phyloP scores from a whole-genome alignment of 169 alveolate species.

The Plasmodium billcollinsi region DNA sequence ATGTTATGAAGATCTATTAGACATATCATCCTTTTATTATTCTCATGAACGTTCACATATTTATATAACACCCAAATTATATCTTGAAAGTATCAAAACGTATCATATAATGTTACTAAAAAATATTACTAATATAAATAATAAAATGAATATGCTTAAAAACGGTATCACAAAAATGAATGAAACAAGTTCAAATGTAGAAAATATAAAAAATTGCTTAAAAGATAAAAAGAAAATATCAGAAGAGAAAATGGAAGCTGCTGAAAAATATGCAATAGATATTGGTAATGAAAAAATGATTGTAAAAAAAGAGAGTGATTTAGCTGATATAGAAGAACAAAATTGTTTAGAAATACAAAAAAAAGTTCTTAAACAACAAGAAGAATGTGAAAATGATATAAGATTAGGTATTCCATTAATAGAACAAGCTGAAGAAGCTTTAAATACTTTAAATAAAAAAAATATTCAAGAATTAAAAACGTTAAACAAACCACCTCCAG shows the following conservation, averaged over 20 bases:
- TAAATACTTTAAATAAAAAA: conserved; percentile 93
- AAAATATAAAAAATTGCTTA: conserved; percentile 90
- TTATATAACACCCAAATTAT: conserved; percentile 96
- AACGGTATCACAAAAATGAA: conserved; percentile 57
- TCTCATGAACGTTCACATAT: conserved; percentile 92
- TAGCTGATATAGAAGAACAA: conserved; percentile 93
- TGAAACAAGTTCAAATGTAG: conserved; percentile 82
- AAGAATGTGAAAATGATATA: conserved; percentile 92
- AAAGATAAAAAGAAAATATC: conserved; percentile 92
- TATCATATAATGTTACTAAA: conserved; percentile 92
- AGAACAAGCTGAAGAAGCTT: conserved; percentile 93
- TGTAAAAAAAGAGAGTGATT: conserved; percentile 92
- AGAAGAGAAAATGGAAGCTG: conserved; percentile 94
- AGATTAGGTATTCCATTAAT: conserved; percentile 95
- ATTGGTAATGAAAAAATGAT: conserved; percentile 94
- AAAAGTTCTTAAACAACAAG: conserved; percentile 90
- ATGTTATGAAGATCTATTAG: conserved; percentile 53
- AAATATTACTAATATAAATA: conserved; percentile 80
- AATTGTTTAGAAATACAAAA: conserved; percentile 93
- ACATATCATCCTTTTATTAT: conserved; percentile 39
- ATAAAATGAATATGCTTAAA: conserved; percentile 57
- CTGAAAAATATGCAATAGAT: conserved; percentile 94
- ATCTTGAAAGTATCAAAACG: conserved; percentile 94
- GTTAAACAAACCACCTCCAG: conserved; percentile 96
- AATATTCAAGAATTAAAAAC: conserved; percentile 95